phyloP scores from a whole-genome alignment of 768 basidiomycete genomes.

The Leccinum disarticulatum region DNA sequence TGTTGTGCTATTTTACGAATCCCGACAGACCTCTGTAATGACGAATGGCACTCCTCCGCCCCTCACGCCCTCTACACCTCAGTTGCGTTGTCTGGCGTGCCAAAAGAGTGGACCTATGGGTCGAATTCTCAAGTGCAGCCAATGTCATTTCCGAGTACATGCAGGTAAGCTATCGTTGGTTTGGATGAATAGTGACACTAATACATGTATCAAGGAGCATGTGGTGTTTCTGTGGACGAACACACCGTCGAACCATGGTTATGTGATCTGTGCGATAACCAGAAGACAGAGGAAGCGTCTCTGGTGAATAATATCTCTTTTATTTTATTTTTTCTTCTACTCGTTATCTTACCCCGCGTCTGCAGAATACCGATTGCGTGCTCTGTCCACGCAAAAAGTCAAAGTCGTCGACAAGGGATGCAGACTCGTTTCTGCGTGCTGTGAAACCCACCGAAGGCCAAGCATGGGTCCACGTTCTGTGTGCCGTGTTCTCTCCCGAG shows the following conservation, averaged over 20 bases:
- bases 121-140: conserved; percentile 78
- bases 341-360: conserved; percentile 1
- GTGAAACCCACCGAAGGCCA: conserved; percentile 92
- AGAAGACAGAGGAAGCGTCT: conserved; percentile 78
- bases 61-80: conserved; percentile 48
- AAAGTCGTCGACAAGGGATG: conserved; percentile 42
- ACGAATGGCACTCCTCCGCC: conserved; percentile 64
- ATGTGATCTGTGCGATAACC: conserved; percentile 87
- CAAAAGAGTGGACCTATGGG: conserved; percentile 70
- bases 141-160: conserved; percentile 78
- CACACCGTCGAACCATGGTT: conserved; percentile 70
- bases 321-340: not conserved
- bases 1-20: not conserved
- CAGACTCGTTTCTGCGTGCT: conserved; percentile 68
- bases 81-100: conserved; percentile 75
- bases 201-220: conserved; percentile 46
- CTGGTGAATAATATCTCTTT: conserved; percentile 48
- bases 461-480: conserved; percentile 89
- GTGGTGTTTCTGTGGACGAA: conserved; percentile 68
- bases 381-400: conserved; percentile 64
- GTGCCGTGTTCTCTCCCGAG: conserved; percentile 86
- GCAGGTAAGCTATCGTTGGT: conserved; percentile 48
- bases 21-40: conserved; percentile 36
- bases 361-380: conserved; percentile 78
- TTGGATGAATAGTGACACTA: not conserved